Evolutionary conservation across 2,329 filamentous ascomycete species (phyloP), one percentile per base, ranked within the genome.

Genomic region (Ophiostoma sp.): DNA sequence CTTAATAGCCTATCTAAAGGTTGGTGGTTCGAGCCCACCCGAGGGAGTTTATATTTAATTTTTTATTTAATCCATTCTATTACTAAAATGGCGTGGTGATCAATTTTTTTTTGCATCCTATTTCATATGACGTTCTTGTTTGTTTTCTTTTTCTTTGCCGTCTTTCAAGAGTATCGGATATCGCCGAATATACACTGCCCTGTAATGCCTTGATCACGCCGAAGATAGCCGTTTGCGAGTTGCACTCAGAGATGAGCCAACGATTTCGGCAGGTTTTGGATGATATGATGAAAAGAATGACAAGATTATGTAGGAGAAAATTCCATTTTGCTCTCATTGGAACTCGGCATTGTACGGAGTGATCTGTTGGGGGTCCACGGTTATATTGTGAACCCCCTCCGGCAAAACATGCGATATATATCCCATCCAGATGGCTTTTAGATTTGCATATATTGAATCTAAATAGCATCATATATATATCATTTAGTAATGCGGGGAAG

Each of bases 11-110:
- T 23, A 65, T 65, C 62, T 65, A 39, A 39, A 65, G 62, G 62
- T 65, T 65, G 62, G 62, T 65, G 62, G 62, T 65, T 65, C 62
- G 62, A 67, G 65, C 23, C 36, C 36, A 44, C 65, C 62, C 62
- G 65, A 67, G 67, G 67, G 35, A 54, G 67, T 67, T 44, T 33
- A 4, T 54, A 57, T 54, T 35, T 67, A 27, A 3, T 65, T 66
- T 31, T 31, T 31, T 31, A 31, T 31, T 31, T 31, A 31, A 3
- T 3, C 27, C 27, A 1, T 1, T 1, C 3, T 31, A 3, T 3
- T 31, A 31, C 27, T 31, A 31, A 3, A 31, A 31, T 31, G 27
- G 27, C 27, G 27, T n/a, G 27, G 27, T 31, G 27, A 31, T 1
- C 27, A 31, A 31, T 31, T 31, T 31, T 31, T 3, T 31, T 31